Base-by-base conservation (phyloP, 306 rosid genomes). In the Sechiopsis laciniata region DNA sequence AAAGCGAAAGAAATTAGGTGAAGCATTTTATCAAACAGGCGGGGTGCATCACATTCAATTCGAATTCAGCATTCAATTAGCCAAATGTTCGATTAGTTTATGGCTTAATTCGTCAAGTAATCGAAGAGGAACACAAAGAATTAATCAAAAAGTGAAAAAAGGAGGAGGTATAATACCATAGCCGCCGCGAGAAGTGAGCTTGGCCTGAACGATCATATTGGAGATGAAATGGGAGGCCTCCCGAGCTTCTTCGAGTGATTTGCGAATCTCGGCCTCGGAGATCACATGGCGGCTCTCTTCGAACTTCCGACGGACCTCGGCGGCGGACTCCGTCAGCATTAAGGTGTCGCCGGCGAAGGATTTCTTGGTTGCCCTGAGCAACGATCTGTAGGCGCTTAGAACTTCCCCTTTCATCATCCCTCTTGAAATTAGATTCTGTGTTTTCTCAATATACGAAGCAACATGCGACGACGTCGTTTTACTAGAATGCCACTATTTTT, bases 151-250 rank as follows among this genome's bases (percentile, higher is more conserved):
- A 22, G 60, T 57, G 61, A 24, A 66, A 77, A 12, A 17, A 32
- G 21, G 10, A 66, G 0, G 72, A 19, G 16, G 14, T 14, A 21
- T 2, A 48, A 8, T 78, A 90, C 97, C 86, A 58, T 87, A 94
- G 65, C 83, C 86, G 19, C 99, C 95, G 12, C 65, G 71, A 61
- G 92, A 40, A 77, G 85, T 91, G 66, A 87, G 95, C 56, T 84
- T 88, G 52, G 97, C 99, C 79, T 94, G 97, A 76, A 94, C 88
- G 78, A 94, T 75, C 96, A 89, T 91, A 83, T 77, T 77, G 84
- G 91, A 70, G 75, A 94, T 82, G 87, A 94, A 94, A 72, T 81
- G 85, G 22, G 95, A 83, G 72, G 97, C 97, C 78, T 94, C 97
- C 8, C 65, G 74, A 7, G 98, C 99, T 58, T 91, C 91, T 58